Evolutionary conservation across 768 basidiomycete genomes (phyloP), one percentile per base, ranked within the genome.

Genomic region (Megacollybia marginata): DNA sequence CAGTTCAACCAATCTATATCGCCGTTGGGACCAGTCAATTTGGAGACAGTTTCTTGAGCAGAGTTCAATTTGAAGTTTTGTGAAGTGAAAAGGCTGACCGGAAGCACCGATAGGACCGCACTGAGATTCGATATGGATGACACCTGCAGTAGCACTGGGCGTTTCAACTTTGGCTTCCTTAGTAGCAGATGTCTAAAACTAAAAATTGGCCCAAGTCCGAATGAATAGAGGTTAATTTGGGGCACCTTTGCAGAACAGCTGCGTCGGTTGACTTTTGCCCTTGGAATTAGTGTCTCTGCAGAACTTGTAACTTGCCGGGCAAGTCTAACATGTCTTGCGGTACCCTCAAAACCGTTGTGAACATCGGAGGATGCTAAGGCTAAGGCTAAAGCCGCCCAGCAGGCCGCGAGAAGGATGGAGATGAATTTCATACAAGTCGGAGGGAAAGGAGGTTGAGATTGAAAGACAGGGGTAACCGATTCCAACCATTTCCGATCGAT

Each of bases 1-100:
- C 90, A 92, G 68, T 88, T 89, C 55, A 92, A 63, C 78, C 83
- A 92, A 48, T 79, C 70, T 44, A 87, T 80, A 58, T 71, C 62
- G n/a, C 85, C 85, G 58, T 88, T 88, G 15, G 85, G 85, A 15
- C 87, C 87, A 36, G 68, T 65, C 23, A 28, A 6, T 28, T 28
- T 28, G 20, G 69, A 65, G 7, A 62, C 57, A 4, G 77, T 81
- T 53, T 73, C 66, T 36, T 77, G 51, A 57, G 57, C 83, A 86
- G 58, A 42, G 48, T 48, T 23, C 9, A 52, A 38, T 50, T 12
- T 50, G 10, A 19, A 42, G 33, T 4, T 51, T 28, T 28, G 52
- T 9, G 16, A 45, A 18, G 16, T 44, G 12, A 36, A 2, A 40
- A 47, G 44, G 65, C 69, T 35, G 51, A 77, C 81, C 56, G 3